These are phyloP conservation scores for Raffaelea albimanens DNA, from an alignment of 2,329 filamentous ascomycete genomes.

Conservation along the genomic window DNA sequence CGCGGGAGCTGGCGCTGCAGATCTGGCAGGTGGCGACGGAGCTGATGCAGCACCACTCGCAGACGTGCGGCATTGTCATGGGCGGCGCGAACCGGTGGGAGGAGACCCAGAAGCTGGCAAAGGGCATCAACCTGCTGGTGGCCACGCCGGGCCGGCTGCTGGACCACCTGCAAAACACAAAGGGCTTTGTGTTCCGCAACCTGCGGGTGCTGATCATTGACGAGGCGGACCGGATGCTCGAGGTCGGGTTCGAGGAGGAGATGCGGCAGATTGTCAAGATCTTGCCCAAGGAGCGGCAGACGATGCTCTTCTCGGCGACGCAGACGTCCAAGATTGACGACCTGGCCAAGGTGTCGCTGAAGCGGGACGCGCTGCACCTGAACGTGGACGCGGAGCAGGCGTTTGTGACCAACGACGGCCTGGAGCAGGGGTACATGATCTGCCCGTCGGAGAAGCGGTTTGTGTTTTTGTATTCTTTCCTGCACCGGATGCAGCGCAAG, in stretches of 20 bases:
- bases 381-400: slow-evolving; percentile 76
- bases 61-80: slow-evolving; percentile 66
- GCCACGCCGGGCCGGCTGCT: slow-evolving; percentile 87
- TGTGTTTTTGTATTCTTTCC: slow-evolving; percentile 84
- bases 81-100: slow-evolving; percentile 85
- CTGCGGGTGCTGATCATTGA: slow-evolving; percentile 88
- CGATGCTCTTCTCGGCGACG: slow-evolving; percentile 97
- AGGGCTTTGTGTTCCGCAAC: slow-evolving; percentile 85
- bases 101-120: slow-evolving; percentile 86
- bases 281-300: slow-evolving; percentile 78
- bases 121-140: slow-evolving; percentile 90
- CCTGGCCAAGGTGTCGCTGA: slow-evolving; percentile 83
- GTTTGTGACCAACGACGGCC: slow-evolving; percentile 81
- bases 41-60: slow-evolving; percentile 88
- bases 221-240: slow-evolving; percentile 91
- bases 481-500: slow-evolving; percentile 86
- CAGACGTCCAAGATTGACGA: slow-evolving; percentile 99
- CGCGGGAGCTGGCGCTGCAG: slow-evolving; percentile 85
- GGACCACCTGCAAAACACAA: slow-evolving; percentile 89
- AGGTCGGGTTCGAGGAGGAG: slow-evolving; percentile 97
- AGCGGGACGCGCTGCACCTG: slow-evolving; percentile 89
- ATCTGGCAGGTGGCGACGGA: slow-evolving; percentile 86
- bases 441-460: slow-evolving; percentile 93
- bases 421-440: slow-evolving; percentile 93
- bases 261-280: slow-evolving; percentile 97